Evolutionary conservation across 2,329 filamentous ascomycete genomes (phyloP).

Genomic region (Diaporthe sp.): DNA sequence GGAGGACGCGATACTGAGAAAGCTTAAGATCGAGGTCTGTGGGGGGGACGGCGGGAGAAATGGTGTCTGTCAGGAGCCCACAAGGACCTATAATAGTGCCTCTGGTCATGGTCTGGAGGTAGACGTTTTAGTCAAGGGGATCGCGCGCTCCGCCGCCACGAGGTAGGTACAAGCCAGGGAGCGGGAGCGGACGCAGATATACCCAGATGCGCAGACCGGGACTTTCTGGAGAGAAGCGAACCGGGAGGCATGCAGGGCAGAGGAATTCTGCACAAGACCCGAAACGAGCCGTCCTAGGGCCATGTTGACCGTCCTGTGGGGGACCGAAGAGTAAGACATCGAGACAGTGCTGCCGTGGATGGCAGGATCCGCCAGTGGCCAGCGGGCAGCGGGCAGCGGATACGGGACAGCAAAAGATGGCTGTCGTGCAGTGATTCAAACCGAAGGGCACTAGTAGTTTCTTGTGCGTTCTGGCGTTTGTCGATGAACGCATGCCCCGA

Average conservation of each 20-base stretch:
- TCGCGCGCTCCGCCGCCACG: conserved; percentile 11
- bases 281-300: conserved; percentile 19
- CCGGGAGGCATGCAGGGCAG: conserved; percentile 1
- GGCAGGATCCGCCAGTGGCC: conserved; percentile 21
- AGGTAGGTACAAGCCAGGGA: background rate
- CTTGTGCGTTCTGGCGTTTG: conserved; percentile 30
- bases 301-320: conserved; percentile 24
- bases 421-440: conserved; percentile 29
- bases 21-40: conserved; percentile 30
- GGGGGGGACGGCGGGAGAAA: conserved; percentile 17
- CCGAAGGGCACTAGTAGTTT: conserved; percentile 24
- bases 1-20: conserved; percentile 28
- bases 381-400: conserved; percentile 12
- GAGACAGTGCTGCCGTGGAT: conserved; percentile 24
- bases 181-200: conserved; percentile 13
- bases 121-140: conserved; percentile 8
- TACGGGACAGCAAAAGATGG: conserved; percentile 18
- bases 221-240: background rate
- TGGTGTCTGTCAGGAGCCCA: conserved; percentile 16
- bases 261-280: conserved; percentile 9
- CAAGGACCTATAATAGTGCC: conserved; percentile 14
- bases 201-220: background rate
- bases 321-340: conserved; percentile 33
- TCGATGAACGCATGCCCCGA: conserved; percentile 26
- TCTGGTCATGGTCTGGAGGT: background rate